A percentile compares a stretch with the other conserved stretches of the same genome.
Conservation (phyloP, 441 rosid genomes). For the Eugenia klotzschiana region DNA sequence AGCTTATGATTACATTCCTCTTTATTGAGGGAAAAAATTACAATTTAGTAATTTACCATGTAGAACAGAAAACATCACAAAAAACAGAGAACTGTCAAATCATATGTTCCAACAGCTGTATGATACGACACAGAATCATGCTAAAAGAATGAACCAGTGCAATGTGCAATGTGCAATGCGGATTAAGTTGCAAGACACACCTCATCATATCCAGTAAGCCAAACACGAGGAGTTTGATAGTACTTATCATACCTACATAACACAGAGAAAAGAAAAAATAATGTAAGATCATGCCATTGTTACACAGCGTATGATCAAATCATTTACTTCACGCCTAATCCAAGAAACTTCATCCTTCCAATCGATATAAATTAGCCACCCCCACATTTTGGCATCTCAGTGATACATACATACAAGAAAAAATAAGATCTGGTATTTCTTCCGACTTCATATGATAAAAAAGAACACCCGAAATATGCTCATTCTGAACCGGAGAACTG, state of each 20-base stretch:
- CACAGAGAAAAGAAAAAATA: neutral
- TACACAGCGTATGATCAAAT: neutral
- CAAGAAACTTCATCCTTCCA: neutral
- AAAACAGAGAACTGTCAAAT: neutral
- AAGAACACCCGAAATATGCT: neutral
- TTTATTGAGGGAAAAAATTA: neutral
- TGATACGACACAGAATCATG: neutral
- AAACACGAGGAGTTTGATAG: slow-evolving; percentile 97
- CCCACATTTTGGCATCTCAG: neutral
- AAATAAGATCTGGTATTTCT: neutral
- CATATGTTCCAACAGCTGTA: neutral
- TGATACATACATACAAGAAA: neutral
- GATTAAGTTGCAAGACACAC: slow-evolving; percentile 15
- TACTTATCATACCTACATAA: slow-evolving; percentile 83
- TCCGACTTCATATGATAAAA: neutral
- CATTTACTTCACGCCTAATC: neutral
- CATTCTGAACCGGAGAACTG: neutral
- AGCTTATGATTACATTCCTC: neutral
- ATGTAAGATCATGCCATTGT: neutral
- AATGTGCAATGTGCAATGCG: neutral
- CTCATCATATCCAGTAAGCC: slow-evolving; percentile 99
- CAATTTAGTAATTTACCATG: neutral
- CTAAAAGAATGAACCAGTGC: neutral
- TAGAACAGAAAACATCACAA: neutral
- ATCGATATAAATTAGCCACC: neutral